Percentiles rank a stretch among this genome's conserved stretches.
Conservation (phyloP, 2,329 filamentous ascomycete species). For the Colletotrichum neosansevieriae region DNA sequence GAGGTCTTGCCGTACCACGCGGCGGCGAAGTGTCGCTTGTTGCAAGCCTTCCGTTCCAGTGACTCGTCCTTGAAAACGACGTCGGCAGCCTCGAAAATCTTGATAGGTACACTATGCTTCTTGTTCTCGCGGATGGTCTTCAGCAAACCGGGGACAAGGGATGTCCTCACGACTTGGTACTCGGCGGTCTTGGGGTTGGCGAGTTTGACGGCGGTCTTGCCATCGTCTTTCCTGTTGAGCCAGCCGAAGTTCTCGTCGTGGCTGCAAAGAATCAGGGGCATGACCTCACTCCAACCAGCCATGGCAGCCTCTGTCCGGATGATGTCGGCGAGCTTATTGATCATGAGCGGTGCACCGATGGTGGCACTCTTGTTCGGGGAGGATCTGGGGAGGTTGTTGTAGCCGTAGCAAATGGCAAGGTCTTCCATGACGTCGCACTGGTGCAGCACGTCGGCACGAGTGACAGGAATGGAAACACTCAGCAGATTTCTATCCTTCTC, state of each 20-base stretch:
- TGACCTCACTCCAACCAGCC: conserved; percentile 95
- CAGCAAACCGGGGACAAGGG: conserved; percentile 84
- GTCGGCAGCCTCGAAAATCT: conserved; percentile 92
- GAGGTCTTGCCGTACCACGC: conserved; percentile 94
- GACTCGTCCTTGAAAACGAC: conserved; percentile 89
- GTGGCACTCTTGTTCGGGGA: conserved; percentile 89
- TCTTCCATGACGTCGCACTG: conserved; percentile 99
- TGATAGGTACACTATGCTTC: conserved; percentile 87
- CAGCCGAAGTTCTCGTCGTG: conserved; percentile 98
- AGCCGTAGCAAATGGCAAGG: conserved; percentile 94
- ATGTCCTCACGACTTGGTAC: conserved; percentile 93
- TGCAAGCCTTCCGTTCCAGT: conserved; percentile 86
- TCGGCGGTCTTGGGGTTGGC: conserved; percentile 94
- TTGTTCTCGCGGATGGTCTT: conserved; percentile 97
- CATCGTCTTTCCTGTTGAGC: conserved; percentile 91
- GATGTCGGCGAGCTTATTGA: conserved; percentile 97
- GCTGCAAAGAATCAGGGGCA: conserved; percentile 96
- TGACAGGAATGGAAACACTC: conserved; percentile 87
- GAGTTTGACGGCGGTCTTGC: conserved; percentile 83
- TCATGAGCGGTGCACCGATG: conserved; percentile 84
- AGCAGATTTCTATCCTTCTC: conserved; percentile 76
- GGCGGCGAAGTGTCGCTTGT: conserved; percentile 96
- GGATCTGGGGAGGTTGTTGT: conserved; percentile 91
- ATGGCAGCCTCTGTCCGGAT: conserved; percentile 90
- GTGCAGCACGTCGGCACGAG: conserved; percentile 93